phyloP scores from a whole-genome alignment of 2,329 filamentous ascomycete species.

The Penicillium freii region DNA sequence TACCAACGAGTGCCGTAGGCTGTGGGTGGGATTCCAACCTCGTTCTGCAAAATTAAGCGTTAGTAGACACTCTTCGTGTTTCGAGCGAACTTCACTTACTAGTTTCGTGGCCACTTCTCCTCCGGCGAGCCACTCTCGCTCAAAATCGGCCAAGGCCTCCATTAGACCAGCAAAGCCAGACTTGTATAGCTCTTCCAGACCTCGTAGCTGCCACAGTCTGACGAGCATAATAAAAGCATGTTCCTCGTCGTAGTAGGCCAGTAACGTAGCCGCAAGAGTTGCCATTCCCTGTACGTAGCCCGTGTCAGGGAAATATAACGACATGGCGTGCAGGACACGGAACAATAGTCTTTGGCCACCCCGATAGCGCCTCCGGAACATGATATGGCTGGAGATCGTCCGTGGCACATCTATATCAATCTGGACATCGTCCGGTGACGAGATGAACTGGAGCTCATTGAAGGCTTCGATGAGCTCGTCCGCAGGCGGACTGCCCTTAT shows the following conservation, averaged over 20 bases:
- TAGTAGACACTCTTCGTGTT: not conserved
- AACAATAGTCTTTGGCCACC: conserved; percentile 91
- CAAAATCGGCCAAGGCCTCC: conserved; percentile 80
- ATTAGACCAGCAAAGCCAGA: conserved; percentile 84
- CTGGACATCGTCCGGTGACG: conserved; percentile 87
- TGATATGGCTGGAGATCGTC: conserved; percentile 92
- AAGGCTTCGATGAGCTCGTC: conserved; percentile 70
- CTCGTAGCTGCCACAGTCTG: conserved; percentile 86
- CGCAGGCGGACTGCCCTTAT: conserved; percentile 62
- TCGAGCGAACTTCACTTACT: conserved; percentile 51
- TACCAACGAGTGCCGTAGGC: conserved; percentile 98
- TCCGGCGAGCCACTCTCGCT: conserved; percentile 73
- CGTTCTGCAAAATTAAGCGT: conserved; percentile 52
- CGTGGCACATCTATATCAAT: conserved; percentile 96
- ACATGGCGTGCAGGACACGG: conserved; percentile 85
- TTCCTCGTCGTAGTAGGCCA: conserved; percentile 97
- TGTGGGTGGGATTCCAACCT: conserved; percentile 77
- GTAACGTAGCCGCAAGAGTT: conserved; percentile 81
- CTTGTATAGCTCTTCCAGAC: conserved; percentile 79
- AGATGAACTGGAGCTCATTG: conserved; percentile 67
- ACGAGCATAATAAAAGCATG: conserved; percentile 93
- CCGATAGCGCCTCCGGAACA: conserved; percentile 89
- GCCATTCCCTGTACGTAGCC: conserved; percentile 99
- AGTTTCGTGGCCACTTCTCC: conserved; percentile 79
- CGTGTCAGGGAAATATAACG: conserved; percentile 83